These are phyloP conservation scores for Hypomyces perniciosus DNA, from an alignment of 2,329 filamentous ascomycete species.

Conservation along the genomic window DNA sequence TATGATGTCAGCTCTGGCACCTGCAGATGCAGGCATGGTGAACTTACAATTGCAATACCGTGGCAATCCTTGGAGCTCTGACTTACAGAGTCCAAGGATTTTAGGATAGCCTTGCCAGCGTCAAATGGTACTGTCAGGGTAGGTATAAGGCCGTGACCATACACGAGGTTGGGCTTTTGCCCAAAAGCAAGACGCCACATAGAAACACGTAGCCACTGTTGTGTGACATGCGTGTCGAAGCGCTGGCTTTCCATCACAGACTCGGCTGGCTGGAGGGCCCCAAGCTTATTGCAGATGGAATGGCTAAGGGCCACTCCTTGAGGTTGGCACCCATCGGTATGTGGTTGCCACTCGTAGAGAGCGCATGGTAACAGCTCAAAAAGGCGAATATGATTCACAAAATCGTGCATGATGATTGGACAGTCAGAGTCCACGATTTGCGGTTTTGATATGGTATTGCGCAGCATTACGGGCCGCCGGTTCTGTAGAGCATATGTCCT, in stretches of 20 bases:
- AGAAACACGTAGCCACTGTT: constrained; percentile 26
- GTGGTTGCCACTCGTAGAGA: constrained; percentile 26
- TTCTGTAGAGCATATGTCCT: constrained; percentile 28
- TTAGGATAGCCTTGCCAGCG: constrained; percentile 25
- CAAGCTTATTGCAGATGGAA: constrained; percentile 22
- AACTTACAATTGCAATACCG: constrained; percentile 26
- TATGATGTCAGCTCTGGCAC: background rate
- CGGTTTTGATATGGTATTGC: constrained; percentile 25
- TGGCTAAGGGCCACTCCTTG: constrained; percentile 20
- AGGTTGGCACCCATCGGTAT: constrained; percentile 16
- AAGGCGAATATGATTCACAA: constrained; percentile 27
- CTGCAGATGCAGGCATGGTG: background rate
- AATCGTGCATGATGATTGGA: constrained; percentile 29
- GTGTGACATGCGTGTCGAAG: constrained; percentile 28
- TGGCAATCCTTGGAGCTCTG: constrained; percentile 26
- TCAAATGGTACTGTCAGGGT: constrained; percentile 22
- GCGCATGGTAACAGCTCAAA: constrained; percentile 25
- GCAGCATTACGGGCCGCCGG: constrained; percentile 24
- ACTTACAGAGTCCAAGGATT: constrained; percentile 20
- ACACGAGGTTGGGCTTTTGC: constrained; percentile 18
- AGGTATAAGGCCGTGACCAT: constrained; percentile 16
- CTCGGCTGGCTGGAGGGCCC: constrained; percentile 21
- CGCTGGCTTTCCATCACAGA: constrained; percentile 27
- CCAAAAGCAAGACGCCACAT: constrained; percentile 29
- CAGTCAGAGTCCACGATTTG: constrained; percentile 26